A percentile compares a stretch with the other conserved stretches of the same genome.
Evolutionary conservation across 2,329 filamentous ascomycete species (phyloP).

Genomic region (Xylariales sp.): DNA sequence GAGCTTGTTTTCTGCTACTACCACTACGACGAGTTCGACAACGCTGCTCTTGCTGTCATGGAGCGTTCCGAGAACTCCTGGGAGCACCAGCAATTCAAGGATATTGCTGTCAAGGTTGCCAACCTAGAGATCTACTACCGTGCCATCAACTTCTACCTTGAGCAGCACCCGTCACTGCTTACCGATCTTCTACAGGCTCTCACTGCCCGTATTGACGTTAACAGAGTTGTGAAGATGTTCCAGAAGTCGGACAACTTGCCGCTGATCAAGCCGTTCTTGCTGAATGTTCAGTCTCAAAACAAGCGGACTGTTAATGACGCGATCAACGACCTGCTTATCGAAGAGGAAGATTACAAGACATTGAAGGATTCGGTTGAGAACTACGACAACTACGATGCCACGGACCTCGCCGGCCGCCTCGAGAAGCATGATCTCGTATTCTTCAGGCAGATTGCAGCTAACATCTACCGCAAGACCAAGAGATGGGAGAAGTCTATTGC

Average conservation of each 20-base stretch:
- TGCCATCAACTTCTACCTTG: conserved; percentile 92
- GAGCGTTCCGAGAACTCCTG: conserved; percentile 95
- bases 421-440: conserved; percentile 98
- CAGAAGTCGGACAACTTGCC: conserved; percentile 97
- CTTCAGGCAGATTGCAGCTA: conserved; percentile 97
- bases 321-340: conserved; percentile 95
- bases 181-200: conserved; percentile 93
- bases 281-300: conserved; percentile 95
- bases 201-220: conserved; percentile 93
- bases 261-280: conserved; percentile 95
- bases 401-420: conserved; percentile 83
- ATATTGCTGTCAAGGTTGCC: conserved; percentile 94
- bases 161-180: conserved; percentile 90
- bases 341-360: conserved; percentile 99
- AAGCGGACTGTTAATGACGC: conserved; percentile 98
- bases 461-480: conserved; percentile 99
- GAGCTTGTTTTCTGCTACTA: conserved; percentile 97
- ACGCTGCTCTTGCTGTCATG: conserved; percentile 95
- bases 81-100: conserved; percentile 99
- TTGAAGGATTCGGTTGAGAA: conserved; percentile 95
- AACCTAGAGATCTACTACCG: conserved; percentile 99
- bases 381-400: conserved; percentile 97
- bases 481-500: conserved; percentile 99
- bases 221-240: conserved; percentile 98
- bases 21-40: conserved; percentile 98